Base-by-base conservation (phyloP, 805 yeast genomes). In the Sugiyamaella valdiviana region DNA sequence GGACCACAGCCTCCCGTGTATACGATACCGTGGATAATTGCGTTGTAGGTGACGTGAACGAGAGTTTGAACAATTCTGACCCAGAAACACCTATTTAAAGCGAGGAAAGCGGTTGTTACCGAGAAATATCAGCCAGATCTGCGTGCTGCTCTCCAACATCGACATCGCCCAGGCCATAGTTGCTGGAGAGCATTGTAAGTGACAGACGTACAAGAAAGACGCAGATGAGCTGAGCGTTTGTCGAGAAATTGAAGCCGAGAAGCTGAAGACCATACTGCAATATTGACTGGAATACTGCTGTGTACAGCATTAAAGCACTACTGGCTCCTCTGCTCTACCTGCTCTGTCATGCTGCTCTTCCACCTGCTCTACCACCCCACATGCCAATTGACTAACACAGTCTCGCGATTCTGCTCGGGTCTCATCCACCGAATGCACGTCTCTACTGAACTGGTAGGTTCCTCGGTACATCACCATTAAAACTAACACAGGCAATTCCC, bases 11-110 rank as follows among this genome's bases (percentile, higher is more conserved):
- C 46, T 12, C 26, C 29, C n/a, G 21, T 23, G 12, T 23, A 32
- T 17, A 43, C 46, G 21, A 43, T 43, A 15, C 46, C 46, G 5
- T 43, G 46, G 46, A 21, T 43, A 12, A 24, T 32, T 32, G 46
- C 46, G n/a, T 20, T 41, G 44, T 41, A 17, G n/a, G 44, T 41
- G 22, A 23, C 26, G 9, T 26, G 10, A 4, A 12, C 14, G 32
- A 12, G n/a, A n/a, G n/a, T n/a, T n/a, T n/a, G n/a, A n/a, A n/a
- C n/a, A n/a, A n/a, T n/a, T n/a, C n/a, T n/a, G n/a, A n/a, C n/a
- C n/a, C n/a, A n/a, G n/a, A n/a, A n/a, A n/a, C n/a, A n/a, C n/a
- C n/a, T n/a, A n/a, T n/a, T n/a, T n/a, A n/a, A n/a, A n/a, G n/a
- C n/a, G n/a, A n/a, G n/a, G n/a, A n/a, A n/a, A n/a, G n/a, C n/a